Conservation (phyloP, 1,139 yeast species). For the Sugiyamaella paludigena region DNA sequence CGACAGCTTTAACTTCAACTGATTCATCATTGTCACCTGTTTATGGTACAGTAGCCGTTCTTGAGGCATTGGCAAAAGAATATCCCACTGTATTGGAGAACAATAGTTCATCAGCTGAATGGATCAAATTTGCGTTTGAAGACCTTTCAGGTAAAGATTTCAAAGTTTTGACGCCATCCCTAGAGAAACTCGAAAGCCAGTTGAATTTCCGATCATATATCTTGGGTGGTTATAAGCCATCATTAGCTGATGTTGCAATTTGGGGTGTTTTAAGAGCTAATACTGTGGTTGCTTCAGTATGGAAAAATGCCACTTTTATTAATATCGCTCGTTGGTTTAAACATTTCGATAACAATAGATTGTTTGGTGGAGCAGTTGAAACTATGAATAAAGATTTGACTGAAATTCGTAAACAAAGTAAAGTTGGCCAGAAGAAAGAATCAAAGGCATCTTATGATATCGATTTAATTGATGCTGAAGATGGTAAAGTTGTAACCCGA, state of each 20-base stretch:
- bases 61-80: conserved; percentile 47
- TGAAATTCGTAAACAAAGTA: conserved; percentile 71
- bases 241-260: conserved; percentile 79
- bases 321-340: conserved; percentile 94
- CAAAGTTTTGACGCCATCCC: conserved; percentile 72
- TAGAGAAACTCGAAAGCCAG: conserved; percentile 78
- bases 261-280: conserved; percentile 96
- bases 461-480: conserved; percentile 82
- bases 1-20: conserved; percentile 44
- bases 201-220: conserved; percentile 82
- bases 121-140: conserved; percentile 68
- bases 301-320: conserved; percentile 78
- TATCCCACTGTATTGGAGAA: conserved; percentile 40
- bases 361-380: conserved; percentile 71
- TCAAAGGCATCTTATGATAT: conserved; percentile 81
- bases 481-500: conserved; percentile 94
- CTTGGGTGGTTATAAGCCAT: conserved; percentile 55
- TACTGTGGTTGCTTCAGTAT: conserved; percentile 85
- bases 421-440: conserved; percentile 53
- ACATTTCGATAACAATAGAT: conserved; percentile 62
- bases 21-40: conserved; percentile 46
- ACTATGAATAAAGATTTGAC: conserved; percentile 61
- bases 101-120: conserved; percentile 38
- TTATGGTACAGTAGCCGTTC: conserved; percentile 46
- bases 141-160: conserved; percentile 81